These are phyloP conservation scores for Rhazya stricta DNA, from an alignment of 257 asterid genomes.

Conservation along the genomic window DNA sequence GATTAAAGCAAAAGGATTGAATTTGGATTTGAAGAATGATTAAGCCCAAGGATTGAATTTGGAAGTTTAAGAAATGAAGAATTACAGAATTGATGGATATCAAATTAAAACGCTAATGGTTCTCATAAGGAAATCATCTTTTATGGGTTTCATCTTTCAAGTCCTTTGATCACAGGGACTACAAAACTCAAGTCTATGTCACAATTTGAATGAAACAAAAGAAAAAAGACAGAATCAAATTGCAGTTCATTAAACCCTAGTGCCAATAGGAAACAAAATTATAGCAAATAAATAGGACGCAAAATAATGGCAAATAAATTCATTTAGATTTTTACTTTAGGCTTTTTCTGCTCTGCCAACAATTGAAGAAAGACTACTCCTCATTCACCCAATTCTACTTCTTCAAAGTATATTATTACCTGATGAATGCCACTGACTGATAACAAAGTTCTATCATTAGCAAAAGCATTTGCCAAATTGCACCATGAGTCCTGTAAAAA, in stretches of 20 bases:
- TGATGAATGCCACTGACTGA: constrained; percentile 70
- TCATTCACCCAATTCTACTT: not conserved
- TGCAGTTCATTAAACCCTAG: not conserved
- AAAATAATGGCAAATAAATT: not conserved
- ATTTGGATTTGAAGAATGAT: not conserved
- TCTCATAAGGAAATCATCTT: not conserved
- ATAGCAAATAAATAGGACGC: not conserved
- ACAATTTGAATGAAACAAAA: not conserved
- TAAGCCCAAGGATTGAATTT: too few species aligned
- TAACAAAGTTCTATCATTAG: constrained; percentile 61
- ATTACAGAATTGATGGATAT: not conserved
- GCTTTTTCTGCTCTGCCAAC: not conserved
- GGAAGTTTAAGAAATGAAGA: not conserved
- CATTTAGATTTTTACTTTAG: not conserved
- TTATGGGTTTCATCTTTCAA: not conserved
- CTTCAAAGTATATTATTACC: constrained; percentile 35
- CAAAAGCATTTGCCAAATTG: constrained; percentile 68
- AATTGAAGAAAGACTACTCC: not conserved
- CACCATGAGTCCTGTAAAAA: constrained; percentile 77
- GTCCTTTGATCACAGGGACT: not conserved
- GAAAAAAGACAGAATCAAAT: not conserved
- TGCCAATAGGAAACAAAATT: not conserved
- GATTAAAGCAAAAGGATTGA: not conserved
- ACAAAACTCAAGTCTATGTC: not conserved
- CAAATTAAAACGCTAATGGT: not conserved